phyloP scores from a whole-genome alignment of 2,329 filamentous ascomycete species.

The Westerdykella sp. region DNA sequence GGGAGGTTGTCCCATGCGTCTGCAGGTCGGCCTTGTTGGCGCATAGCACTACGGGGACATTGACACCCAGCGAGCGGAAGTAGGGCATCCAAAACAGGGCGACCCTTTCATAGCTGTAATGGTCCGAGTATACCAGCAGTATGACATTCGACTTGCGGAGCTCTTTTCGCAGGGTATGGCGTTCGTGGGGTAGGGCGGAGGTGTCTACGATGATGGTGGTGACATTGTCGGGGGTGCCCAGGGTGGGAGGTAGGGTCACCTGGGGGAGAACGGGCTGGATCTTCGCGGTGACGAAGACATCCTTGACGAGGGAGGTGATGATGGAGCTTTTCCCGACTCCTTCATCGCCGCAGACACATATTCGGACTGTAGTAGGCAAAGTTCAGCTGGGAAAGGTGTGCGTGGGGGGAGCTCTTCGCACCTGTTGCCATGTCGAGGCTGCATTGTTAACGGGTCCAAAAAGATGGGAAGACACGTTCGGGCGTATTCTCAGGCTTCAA shows the following conservation, averaged over 20 bases:
- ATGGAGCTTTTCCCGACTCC: slow-evolving; percentile 52
- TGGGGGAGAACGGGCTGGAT: slow-evolving; percentile 92
- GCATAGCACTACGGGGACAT: slow-evolving; percentile 92
- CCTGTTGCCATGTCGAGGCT: slow-evolving; percentile 19
- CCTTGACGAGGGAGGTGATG: slow-evolving; percentile 93
- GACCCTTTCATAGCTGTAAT: slow-evolving; percentile 97
- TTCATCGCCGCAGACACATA: slow-evolving; percentile 95
- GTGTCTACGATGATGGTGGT: slow-evolving; percentile 98
- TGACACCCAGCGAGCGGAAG: slow-evolving; percentile 95
- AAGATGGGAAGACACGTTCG: neutral
- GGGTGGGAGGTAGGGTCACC: slow-evolving; percentile 88
- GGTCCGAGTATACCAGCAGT: slow-evolving; percentile 91
- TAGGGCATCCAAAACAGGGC: slow-evolving; percentile 98
- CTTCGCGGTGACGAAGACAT: slow-evolving; percentile 91
- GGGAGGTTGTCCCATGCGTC: slow-evolving; percentile 66
- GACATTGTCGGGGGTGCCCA: slow-evolving; percentile 92
- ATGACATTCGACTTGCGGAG: slow-evolving; percentile 97
- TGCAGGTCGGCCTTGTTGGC: slow-evolving; percentile 95
- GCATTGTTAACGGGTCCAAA: slow-evolving; percentile 8
- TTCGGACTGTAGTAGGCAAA: slow-evolving; percentile 56
- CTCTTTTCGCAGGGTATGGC: slow-evolving; percentile 83
- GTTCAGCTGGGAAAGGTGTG: slow-evolving; percentile 1
- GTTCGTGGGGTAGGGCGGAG: slow-evolving; percentile 87
- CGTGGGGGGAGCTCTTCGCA: slow-evolving; percentile 3
- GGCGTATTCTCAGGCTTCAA: neutral